Conservation (phyloP, 2,329 filamentous ascomycete species). For the Aspergillus sp. region DNA sequence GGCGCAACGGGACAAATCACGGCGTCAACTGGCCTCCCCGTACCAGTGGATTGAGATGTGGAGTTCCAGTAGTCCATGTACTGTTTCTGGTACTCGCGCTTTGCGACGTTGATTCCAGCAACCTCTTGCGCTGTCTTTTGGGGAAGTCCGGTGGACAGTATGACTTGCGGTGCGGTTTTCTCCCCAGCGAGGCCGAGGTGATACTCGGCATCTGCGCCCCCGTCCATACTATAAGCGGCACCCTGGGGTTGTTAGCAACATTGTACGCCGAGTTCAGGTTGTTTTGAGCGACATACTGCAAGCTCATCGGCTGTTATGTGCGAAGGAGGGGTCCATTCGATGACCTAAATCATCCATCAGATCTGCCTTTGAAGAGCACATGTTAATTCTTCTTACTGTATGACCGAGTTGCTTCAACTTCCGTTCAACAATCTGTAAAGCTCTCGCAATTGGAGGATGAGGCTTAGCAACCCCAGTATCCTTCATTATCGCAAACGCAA, state of each 20-base stretch:
- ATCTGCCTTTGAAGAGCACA: background rate
- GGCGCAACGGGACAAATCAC: conserved; percentile 45
- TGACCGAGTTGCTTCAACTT: conserved; percentile 56
- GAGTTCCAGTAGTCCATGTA: conserved; percentile 67
- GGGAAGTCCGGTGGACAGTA: conserved; percentile 30
- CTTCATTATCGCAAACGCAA: conserved; percentile 57
- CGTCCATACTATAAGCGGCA: conserved; percentile 40
- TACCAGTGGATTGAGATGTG: conserved; percentile 51
- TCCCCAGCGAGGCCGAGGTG: conserved; percentile 59
- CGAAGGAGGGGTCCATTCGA: conserved; percentile 59
- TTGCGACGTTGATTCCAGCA: conserved; percentile 52
- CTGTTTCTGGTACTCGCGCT: conserved; percentile 55
- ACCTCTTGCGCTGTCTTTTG: conserved; percentile 46
- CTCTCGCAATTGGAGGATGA: conserved; percentile 60
- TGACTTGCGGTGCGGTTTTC: conserved; percentile 45
- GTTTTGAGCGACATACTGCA: conserved; percentile 32
- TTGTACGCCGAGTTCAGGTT: no score
- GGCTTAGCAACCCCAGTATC: conserved; percentile 52
- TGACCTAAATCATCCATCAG: conserved; percentile 36
- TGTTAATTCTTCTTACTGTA: conserved; percentile 27
- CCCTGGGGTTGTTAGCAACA: conserved; percentile 21
- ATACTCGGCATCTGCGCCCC: conserved; percentile 51
- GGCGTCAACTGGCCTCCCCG: conserved; percentile 54
- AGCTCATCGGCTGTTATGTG: conserved; percentile 45
- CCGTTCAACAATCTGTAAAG: conserved; percentile 52